A percentile compares a stretch with the other conserved stretches of the same genome.
These are phyloP conservation scores for Cenchrus americanus DNA, from an alignment of 176 grass and related monocot species.

Conservation along the genomic window DNA sequence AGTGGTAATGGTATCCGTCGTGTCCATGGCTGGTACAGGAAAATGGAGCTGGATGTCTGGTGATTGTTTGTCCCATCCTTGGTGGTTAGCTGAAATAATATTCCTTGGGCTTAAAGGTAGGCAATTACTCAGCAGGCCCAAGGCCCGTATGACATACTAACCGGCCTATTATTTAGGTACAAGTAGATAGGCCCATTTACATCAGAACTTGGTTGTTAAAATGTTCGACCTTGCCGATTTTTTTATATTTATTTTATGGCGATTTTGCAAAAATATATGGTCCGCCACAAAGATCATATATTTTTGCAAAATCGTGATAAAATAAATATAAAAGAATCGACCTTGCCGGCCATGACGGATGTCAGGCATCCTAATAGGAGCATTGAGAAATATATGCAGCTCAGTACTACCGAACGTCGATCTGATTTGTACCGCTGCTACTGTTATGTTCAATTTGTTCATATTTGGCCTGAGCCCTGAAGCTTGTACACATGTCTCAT, in stretches of 20 bases:
- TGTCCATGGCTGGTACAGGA: slow-evolving; percentile 21
- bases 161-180: too few species aligned
- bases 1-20: slow-evolving; percentile 2
- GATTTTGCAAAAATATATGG: too few species aligned
- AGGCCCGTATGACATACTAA: not conserved
- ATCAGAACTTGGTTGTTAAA: not conserved
- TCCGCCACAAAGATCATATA: too few species aligned
- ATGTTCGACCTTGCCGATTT: too few species aligned
- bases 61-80: not conserved
- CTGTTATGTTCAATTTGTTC: not conserved
- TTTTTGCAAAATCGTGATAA: too few species aligned
- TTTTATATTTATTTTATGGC: too few species aligned
- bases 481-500: not conserved
- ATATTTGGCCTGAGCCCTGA: too few species aligned
- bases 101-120: slow-evolving; percentile 7
- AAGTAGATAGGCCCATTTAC: not conserved
- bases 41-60: not conserved
- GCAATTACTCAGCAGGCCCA: not conserved
- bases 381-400: not conserved
- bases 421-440: not conserved
- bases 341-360: not conserved
- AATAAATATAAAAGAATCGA: too few species aligned
- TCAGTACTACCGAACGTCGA: not conserved
- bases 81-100: not conserved
- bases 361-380: not conserved